phyloP scores from a whole-genome alignment of 2,329 filamentous ascomycete genomes.

The Colletotrichum agaves region DNA sequence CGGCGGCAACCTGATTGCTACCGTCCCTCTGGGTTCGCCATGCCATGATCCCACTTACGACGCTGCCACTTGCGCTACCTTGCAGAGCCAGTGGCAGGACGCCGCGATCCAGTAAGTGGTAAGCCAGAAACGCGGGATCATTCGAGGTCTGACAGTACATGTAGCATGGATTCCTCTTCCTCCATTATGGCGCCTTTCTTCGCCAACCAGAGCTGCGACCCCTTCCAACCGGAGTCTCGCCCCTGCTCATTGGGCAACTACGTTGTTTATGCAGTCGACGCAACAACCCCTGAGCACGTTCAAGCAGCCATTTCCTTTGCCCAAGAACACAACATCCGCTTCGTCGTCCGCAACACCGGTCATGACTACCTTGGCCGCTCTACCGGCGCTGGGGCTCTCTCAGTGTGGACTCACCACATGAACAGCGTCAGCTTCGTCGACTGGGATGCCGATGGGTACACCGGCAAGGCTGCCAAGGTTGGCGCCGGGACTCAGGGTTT shows the following conservation, averaged over 20 bases:
- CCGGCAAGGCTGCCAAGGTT: constrained; percentile 49
- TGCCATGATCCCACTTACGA: constrained; percentile 60
- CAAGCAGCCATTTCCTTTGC: constrained; percentile 47
- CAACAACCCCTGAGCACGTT: constrained; percentile 45
- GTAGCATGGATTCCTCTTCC: constrained; percentile 50
- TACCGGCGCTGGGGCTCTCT: constrained; percentile 60
- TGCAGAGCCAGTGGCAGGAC: constrained; percentile 56
- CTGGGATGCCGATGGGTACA: constrained; percentile 43
- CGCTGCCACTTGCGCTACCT: constrained; percentile 51
- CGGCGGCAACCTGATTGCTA: constrained; percentile 59
- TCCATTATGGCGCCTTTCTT: constrained; percentile 53
- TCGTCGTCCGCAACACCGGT: constrained; percentile 64
- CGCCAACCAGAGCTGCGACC: constrained; percentile 54
- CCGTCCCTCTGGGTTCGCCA: constrained; percentile 56
- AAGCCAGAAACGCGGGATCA: background rate
- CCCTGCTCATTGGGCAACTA: constrained; percentile 58
- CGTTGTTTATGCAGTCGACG: constrained; percentile 52
- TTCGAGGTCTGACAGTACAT: background rate
- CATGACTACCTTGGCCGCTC: constrained; percentile 65
- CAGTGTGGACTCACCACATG: constrained; percentile 59
- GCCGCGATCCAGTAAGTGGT: constrained; percentile 57
- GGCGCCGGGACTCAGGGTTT: constrained; percentile 63
- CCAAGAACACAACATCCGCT: constrained; percentile 54
- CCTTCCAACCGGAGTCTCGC: constrained; percentile 50
- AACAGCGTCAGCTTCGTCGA: constrained; percentile 47